Conservation (phyloP, 2,329 filamentous ascomycete species). For the Aspergillus chevalieri region DNA sequence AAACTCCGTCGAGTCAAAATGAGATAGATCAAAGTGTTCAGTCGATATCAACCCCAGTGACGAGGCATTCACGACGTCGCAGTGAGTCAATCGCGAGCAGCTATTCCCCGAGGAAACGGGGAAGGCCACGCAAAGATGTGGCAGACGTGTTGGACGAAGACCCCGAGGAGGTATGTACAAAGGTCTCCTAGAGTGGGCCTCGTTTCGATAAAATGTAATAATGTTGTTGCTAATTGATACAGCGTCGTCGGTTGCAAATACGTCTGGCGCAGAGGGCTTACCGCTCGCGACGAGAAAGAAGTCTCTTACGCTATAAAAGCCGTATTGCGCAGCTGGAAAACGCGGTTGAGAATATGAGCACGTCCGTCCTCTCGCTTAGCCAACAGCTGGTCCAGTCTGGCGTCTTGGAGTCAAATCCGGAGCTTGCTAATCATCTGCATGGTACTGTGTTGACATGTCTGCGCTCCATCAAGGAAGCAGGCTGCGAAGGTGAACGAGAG, state of each 20-base stretch:
- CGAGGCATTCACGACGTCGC: not conserved
- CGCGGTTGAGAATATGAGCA: constrained; percentile 17
- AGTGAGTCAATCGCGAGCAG: not conserved
- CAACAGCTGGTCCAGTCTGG: constrained; percentile 17
- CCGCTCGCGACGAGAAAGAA: constrained; percentile 20
- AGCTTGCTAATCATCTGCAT: constrained; percentile 9
- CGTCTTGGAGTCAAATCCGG: constrained; percentile 12
- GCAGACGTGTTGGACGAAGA: not conserved
- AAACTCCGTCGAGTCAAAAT: not conserved
- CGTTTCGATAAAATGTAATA: not conserved
- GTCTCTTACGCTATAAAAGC: constrained; percentile 11
- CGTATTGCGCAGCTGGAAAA: constrained; percentile 16
- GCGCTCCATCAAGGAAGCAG: constrained; percentile 6
- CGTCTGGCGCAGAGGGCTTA: constrained; percentile 22
- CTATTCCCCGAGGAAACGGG: not conserved
- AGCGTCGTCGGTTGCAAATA: constrained; percentile 21
- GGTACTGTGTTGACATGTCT: constrained; percentile 17
- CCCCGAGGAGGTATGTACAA: not conserved
- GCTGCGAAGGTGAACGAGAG: constrained; percentile 1
- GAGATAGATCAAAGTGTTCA: not conserved
- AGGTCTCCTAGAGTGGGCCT: too few species aligned
- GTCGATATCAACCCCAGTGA: not conserved
- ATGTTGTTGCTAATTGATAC: not conserved
- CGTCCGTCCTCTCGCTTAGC: constrained; percentile 16
- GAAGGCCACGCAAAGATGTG: not conserved